Conservation (phyloP, 2,329 filamentous ascomycete genomes). For the Sporothrix mexicana region DNA sequence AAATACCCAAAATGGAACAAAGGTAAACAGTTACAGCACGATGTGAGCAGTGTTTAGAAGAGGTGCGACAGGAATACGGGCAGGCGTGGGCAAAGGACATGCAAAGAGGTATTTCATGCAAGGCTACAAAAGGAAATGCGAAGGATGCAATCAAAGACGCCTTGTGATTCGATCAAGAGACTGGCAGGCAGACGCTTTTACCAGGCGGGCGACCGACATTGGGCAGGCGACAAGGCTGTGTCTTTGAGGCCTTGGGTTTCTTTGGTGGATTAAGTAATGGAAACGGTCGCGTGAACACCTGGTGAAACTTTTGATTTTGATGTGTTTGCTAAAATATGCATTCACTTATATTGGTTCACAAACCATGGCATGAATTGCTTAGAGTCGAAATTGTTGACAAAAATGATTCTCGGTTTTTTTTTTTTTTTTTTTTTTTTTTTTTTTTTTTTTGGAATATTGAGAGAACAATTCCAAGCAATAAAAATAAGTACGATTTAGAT, state of each 20-base stretch:
- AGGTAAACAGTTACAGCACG: not conserved
- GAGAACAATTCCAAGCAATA: not conserved
- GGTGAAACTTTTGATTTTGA: not conserved
- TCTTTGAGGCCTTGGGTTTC: not conserved
- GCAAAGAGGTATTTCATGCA: not conserved
- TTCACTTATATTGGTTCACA: too few relatives aligned
- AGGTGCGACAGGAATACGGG: not conserved
- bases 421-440: too few relatives aligned
- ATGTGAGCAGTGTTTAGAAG: not conserved
- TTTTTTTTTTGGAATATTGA: too few relatives aligned
- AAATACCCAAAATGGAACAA: not conserved
- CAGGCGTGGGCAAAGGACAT: too few relatives aligned
- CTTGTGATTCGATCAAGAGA: slow-evolving; percentile 12
- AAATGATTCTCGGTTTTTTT: too few relatives aligned
- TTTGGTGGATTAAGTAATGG: not conserved
- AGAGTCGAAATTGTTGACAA: too few relatives aligned
- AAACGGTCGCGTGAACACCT: not conserved
- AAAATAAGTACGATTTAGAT: not conserved
- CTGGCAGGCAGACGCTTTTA: not conserved
- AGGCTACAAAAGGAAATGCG: not conserved
- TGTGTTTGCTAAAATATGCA: too few relatives aligned
- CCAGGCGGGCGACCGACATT: not conserved
- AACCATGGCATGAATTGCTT: too few relatives aligned
- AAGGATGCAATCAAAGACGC: not conserved
- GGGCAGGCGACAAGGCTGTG: slow-evolving; percentile 24